phyloP scores from a whole-genome alignment of 495 filamentous ascomycete genomes.

The Neurospora sp. region DNA sequence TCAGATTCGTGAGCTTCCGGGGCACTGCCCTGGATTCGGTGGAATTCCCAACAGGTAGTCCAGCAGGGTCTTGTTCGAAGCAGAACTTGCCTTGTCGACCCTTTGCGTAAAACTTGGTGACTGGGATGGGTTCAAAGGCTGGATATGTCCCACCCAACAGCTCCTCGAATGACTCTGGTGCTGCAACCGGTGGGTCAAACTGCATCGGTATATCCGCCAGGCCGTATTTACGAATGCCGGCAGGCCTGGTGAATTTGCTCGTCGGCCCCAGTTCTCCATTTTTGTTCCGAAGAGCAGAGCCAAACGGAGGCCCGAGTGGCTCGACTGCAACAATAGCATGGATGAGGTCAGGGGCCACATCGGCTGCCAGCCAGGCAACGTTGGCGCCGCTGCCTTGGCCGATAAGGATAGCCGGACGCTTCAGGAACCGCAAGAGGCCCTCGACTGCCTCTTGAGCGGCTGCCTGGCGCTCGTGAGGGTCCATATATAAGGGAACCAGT shows the following conservation, averaged over 20 bases:
- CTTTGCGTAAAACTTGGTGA: not conserved
- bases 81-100: not conserved
- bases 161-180: not conserved
- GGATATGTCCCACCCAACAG: not conserved
- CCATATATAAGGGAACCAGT: slow-evolving; percentile 6
- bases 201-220: slow-evolving; percentile 34
- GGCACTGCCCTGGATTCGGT: slow-evolving; percentile 24
- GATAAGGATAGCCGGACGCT: slow-evolving; percentile 35
- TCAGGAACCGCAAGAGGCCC: slow-evolving; percentile 28
- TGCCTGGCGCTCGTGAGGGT: slow-evolving; percentile 30
- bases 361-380: slow-evolving; percentile 39
- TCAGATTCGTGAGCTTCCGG: slow-evolving; percentile 39
- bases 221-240: slow-evolving; percentile 25
- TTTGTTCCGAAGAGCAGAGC: not conserved
- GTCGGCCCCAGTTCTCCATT: not conserved
- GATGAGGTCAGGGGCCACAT: slow-evolving; percentile 36
- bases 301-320: slow-evolving; percentile 45
- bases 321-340: slow-evolving; percentile 42
- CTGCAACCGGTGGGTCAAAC: slow-evolving; percentile 4
- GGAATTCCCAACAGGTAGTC: slow-evolving; percentile 21
- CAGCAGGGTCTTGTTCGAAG: not conserved
- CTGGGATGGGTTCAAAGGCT: not conserved
- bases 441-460: slow-evolving; percentile 34
- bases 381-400: slow-evolving; percentile 46
- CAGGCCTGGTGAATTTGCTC: not conserved